Conservation (phyloP, 2,329 filamentous ascomycete genomes). For the Fusarium camptoceras region DNA sequence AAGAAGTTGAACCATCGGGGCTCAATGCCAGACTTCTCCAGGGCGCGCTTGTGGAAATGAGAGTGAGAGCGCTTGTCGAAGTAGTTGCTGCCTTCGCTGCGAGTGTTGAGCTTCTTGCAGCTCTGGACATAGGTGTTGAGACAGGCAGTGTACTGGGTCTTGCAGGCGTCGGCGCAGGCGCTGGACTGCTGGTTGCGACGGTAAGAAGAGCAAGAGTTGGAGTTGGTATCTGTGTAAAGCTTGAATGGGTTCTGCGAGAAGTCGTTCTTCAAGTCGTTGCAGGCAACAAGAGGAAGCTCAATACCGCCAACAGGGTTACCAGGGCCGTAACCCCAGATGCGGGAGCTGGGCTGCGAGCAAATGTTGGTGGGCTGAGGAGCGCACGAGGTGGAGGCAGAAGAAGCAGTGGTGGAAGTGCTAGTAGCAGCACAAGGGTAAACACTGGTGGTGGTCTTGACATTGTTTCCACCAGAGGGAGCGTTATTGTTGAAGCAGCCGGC, state of each 20-base stretch:
- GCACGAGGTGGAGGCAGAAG: conserved; percentile 51
- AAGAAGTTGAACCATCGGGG: conserved; percentile 46
- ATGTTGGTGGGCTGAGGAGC: conserved; percentile 63
- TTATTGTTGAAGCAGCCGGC: conserved; percentile 56
- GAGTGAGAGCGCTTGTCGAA: conserved; percentile 37
- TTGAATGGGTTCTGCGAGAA: conserved; percentile 61
- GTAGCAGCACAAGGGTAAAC: conserved; percentile 50
- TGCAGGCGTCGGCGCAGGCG: conserved; percentile 65
- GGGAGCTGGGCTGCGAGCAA: conserved; percentile 65
- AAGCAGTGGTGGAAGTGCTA: conserved; percentile 47
- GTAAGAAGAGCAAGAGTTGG: conserved; percentile 59
- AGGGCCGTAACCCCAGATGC: conserved; percentile 74
- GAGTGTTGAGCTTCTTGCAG: conserved; percentile 54
- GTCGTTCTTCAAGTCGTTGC: conserved; percentile 63
- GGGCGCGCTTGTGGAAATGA: conserved; percentile 43
- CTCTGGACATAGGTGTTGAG: conserved; percentile 61
- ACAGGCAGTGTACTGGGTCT: conserved; percentile 64
- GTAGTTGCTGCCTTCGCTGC: conserved; percentile 35
- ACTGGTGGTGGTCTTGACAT: conserved; percentile 52
- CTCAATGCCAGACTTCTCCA: conserved; percentile 43
- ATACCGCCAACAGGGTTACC: conserved; percentile 68
- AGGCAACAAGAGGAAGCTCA: conserved; percentile 63
- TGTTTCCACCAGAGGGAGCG: conserved; percentile 53
- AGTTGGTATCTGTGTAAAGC: conserved; percentile 61
- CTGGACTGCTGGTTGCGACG: conserved; percentile 49